These are phyloP conservation scores for Tulasnella sp. DNA, from an alignment of 768 basidiomycete genomes.

Conservation along the genomic window DNA sequence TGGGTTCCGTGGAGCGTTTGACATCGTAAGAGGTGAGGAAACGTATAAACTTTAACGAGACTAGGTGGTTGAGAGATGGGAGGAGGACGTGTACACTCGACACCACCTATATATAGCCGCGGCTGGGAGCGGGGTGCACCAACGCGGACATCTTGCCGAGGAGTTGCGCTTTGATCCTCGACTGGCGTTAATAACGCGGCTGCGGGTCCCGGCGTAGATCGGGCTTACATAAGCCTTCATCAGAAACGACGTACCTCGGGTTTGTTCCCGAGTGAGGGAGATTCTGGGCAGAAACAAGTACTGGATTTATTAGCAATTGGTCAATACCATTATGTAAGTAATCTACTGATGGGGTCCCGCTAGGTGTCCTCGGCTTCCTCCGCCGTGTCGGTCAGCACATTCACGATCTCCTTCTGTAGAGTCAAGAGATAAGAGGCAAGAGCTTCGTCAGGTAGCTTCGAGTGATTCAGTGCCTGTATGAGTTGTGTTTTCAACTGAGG, in stretches of 20 bases:
- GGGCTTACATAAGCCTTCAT: background rate
- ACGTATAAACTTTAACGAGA: background rate
- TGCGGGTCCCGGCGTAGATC: background rate
- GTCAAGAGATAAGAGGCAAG: slow-evolving; percentile 60
- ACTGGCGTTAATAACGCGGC: background rate
- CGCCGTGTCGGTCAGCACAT: slow-evolving; percentile 43
- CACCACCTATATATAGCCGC: background rate
- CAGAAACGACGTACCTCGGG: background rate
- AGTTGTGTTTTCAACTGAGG: slow-evolving; percentile 68
- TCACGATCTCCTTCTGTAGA: slow-evolving; percentile 68
- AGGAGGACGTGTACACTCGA: background rate
- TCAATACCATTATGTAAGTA: background rate
- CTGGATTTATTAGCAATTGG: background rate
- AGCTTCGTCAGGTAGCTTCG: slow-evolving; percentile 68
- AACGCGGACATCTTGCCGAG: background rate
- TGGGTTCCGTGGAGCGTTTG: background rate
- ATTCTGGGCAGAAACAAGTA: background rate
- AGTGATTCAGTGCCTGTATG: slow-evolving; percentile 66
- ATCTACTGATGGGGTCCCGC: background rate
- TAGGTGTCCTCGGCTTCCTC: background rate
- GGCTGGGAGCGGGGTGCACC: background rate
- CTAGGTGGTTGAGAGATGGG: background rate
- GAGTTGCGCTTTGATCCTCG: background rate
- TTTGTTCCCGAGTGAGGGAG: background rate
- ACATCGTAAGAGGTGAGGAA: background rate